Percentiles rank a stretch among this genome's conserved stretches.
phyloP scores from a whole-genome alignment of 1,284 basidiomycete genomes.

The Heterobasidion annosum region DNA sequence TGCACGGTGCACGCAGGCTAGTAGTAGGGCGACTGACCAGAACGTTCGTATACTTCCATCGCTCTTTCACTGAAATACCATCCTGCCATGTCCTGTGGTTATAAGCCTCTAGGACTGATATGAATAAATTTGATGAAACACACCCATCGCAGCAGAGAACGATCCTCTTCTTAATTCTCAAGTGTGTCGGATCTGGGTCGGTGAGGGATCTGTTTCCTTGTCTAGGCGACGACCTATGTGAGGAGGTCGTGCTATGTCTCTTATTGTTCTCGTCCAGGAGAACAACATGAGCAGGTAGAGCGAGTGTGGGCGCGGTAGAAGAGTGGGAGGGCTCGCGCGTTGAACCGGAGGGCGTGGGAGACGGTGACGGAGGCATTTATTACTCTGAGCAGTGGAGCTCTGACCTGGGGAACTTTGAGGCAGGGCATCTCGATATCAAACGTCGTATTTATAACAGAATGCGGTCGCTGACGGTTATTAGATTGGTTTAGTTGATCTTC shows the following conservation, averaged over 20 bases:
- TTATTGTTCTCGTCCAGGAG: background rate
- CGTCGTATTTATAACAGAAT: too few relatives aligned
- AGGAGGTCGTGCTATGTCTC: background rate
- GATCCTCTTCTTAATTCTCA: conserved; percentile 41
- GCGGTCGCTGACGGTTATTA: too few relatives aligned
- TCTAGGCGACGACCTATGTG: background rate
- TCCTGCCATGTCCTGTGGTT: conserved; percentile 31
- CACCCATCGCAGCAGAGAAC: conserved; percentile 68
- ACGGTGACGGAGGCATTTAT: background rate
- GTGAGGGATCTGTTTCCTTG: conserved; percentile 6
- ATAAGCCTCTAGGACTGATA: background rate
- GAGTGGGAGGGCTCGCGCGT: background rate
- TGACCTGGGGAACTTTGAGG: too few relatives aligned
- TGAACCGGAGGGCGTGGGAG: background rate
- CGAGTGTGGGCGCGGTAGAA: background rate
- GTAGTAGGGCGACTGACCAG: conserved; percentile 29
- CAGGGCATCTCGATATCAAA: too few relatives aligned
- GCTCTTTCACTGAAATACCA: conserved; percentile 33
- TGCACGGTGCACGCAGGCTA: too few relatives aligned
- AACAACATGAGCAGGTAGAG: background rate
- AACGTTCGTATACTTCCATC: conserved; percentile 55
- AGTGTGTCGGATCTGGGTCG: conserved; percentile 1
- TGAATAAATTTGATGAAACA: conserved; percentile 10
- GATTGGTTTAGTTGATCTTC: too few relatives aligned
- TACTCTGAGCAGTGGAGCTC: too few relatives aligned